Evolutionary conservation across 768 basidiomycete species (phyloP), one percentile per base, ranked within the genome.

Genomic region (Lentinus tigrinus): DNA sequence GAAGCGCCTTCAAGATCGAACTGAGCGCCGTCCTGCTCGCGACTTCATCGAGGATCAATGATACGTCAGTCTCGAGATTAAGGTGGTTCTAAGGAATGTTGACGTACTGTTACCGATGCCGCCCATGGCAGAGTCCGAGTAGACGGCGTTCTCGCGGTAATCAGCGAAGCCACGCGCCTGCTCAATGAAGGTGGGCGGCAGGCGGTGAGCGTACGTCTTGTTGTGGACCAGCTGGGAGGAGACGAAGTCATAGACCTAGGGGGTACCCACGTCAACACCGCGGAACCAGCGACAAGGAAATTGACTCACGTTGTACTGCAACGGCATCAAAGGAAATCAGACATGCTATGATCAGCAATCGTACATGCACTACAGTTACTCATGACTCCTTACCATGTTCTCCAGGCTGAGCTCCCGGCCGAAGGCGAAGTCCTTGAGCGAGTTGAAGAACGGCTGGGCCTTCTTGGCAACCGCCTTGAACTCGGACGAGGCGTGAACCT

Each of bases 21-120:
- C 86, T 81, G 37, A 94, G 75, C 60, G 92, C 75, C 38, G 91
- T 89, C 62, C 89, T 88, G 38, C 90, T 90, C 66, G 93, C 89
- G 68, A 95, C 91, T 93, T 64, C 52, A 52, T 27, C 17, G 16
- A 24, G 13, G 24, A 47, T 47, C 40, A 56, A 53, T 9, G 27
- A n/a, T 16, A n/a, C 19, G 21, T 13, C 21, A 24, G 4, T 58
- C 52, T 43, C 62, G 37, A 61, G 54, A 54, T 56, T 24, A 24
- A 37, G 11, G 60, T n/a, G 48, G 26, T 36, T 17, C 2, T 14
- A 42, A 14, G 40, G 8, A 21, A 9, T 8, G 13, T 8, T n/a
- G 16, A 81, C 89, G 44, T 66, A 92, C 91, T 83, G 77, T 93
- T 93, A 16, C 88, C 90, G 67, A 95, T 80, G 51, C 87, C 85